Evolutionary conservation across 148 eudicot genomes (phyloP), one percentile per base, ranked within the genome.

Genomic region (Nepenthes mirabilis): DNA sequence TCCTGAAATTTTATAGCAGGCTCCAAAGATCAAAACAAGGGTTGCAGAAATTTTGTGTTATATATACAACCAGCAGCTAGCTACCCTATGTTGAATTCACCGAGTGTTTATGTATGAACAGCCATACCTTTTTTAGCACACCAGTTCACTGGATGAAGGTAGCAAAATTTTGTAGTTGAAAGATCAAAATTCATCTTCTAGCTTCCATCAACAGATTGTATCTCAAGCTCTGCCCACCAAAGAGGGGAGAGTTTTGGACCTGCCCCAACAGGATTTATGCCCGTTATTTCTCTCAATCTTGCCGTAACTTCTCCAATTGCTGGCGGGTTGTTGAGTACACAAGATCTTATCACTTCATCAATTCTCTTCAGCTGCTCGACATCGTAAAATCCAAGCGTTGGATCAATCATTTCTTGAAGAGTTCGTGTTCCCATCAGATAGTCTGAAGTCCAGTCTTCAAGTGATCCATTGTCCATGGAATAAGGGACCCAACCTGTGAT

Each of bases 181-280:
- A 40, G 45, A 4, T 40, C 4, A 40, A 2, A 33, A 32, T 7
- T 49, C 52, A 55, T 56, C 60, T 59, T 23, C 71, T 72, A 80
- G 40, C 62, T 71, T 35, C 70, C 82, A 34, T 81, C 83, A 11
- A 70, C 67, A 2, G 89, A 71, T 23, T 69, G 35, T 37, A 79
- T 62, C 69, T 82, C 96, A 47, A 86, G 86, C 65, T 88, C 95
- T 13, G 88, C 82, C 91, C 91, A 88, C 95, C 96, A 88, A 68
- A 86, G 83, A 52, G 96, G 84, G 11, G 95, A 82, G 40, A 79
- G 55, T 67, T 76, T 73, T 1, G 99, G 95, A 7, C 60, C 68
- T 12, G 96, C 98, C 68, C 61, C 79, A 50, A 80, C 89, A 0
- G 82, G 84, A 52, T 58, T 43, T 1, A 93, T 69, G 8, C 68